Conservation (phyloP, 2,329 filamentous ascomycete genomes). For the Acephala macrosclerotiorum region DNA sequence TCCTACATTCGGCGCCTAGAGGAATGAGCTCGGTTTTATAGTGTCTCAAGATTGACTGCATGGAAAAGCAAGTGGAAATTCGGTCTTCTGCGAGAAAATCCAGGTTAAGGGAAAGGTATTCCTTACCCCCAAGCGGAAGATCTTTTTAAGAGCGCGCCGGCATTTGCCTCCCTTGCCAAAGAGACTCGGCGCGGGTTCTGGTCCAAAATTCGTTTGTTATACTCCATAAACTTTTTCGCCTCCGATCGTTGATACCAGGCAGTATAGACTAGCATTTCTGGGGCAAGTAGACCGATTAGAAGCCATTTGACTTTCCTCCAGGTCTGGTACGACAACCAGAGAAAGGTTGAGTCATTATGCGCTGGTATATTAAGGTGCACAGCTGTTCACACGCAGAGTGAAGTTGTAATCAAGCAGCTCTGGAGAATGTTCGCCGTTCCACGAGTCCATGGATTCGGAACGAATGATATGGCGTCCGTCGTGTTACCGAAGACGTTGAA, state of each 20-base stretch:
- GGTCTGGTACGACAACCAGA: not conserved
- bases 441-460: not conserved
- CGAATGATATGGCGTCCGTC: constrained; percentile 1
- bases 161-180: too few species aligned
- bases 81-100: too few species aligned
- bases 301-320: not conserved
- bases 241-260: not conserved
- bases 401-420: not conserved
- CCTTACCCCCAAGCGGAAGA: too few species aligned
- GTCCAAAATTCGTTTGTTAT: too few species aligned
- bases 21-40: too few species aligned
- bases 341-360: not conserved
- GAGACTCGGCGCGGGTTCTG: too few species aligned
- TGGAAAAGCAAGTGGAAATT: too few species aligned
- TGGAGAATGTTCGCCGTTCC: constrained; percentile 4
- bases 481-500: not conserved
- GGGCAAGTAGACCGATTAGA: not conserved
- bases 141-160: too few species aligned
- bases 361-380: constrained; percentile 8
- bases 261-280: not conserved
- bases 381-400: constrained; percentile 4
- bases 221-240: not conserved
- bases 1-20: too few species aligned
- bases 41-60: not conserved
- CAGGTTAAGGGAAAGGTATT: too few species aligned